Base-by-base conservation (phyloP, 345 rosid genomes). In the Salix caprea region DNA sequence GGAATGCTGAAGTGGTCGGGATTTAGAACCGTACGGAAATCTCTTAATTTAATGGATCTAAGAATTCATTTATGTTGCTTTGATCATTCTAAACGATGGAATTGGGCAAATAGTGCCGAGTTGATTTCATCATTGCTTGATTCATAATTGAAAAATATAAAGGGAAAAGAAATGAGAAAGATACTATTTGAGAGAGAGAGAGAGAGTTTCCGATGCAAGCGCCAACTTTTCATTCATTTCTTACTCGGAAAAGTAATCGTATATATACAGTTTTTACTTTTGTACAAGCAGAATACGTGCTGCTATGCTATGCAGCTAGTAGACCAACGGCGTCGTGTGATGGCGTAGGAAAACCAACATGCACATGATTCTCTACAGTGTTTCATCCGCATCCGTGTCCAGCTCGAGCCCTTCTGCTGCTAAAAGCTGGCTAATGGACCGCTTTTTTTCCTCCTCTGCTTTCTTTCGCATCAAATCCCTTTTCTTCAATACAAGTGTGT, bases 321-420 rank as follows among this genome's bases (percentile, higher is more conserved):
- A 46, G 9, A 21, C 39, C 66, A 42, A 30, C 28, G 40, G 68
- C 40, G 30, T 28, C 26, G 42, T 58, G 62, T 14, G 42, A 16
- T 12, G 24, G n/a, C 21, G 71, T 12, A 18, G 52, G 72, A 8
- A 40, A 72, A 64, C 67, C 14, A 69, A 14, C 14, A 9, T n/a
- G 36, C 36, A 34, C 36, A 34, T 34, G 36, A 36, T 36, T 54
- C 11, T 42, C 21, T 36, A 46, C 26, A 30, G 36, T 56, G 36
- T 15, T 68, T 86, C 89, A 32, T 92, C 90, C 37, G 85, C 92
- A 77, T 90, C 94, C 0, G 88, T 78, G 74, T 90, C 99, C n/a
- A 95, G 91, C 80, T 95, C 97, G 6, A 93, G 92, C 69, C 97
- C 97, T 87, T 95, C 99, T 2, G 90, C 94, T 4, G 94, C 99